Base-by-base conservation (phyloP, 2,329 filamentous ascomycete genomes). In the Amphichorda felina region DNA sequence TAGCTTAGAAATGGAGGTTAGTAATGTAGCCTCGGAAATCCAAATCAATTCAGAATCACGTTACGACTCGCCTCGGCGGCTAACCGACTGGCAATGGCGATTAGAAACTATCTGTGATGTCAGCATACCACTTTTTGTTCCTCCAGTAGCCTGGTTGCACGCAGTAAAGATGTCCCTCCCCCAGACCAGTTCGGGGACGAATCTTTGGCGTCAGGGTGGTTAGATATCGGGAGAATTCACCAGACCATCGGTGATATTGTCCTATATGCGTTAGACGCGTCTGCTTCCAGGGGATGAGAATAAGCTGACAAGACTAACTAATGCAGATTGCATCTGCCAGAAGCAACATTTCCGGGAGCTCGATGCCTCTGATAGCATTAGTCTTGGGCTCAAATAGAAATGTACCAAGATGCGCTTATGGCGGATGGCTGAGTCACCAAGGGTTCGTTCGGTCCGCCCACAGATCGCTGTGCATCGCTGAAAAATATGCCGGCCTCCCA, bases 381-480 rank as follows among this genome's bases (percentile, higher is more conserved):
- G n/a, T 24, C 38, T 30, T 22, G 27, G 8, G 35, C 21, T 37
- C 28, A 16, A 36, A n/a, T 8, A 33, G 28, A 9, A 30, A 35
- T 9, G 22, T 27, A n/a, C n/a, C 16, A 8, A 17, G 9, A n/a
- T n/a, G 18, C 19, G 27, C 40, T 43, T 66, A 39, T 73, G 59
- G 45, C 78, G 70, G 50, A 84, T 79, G 10, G 81, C 81, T 38
- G 67, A 74, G 61, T 91, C 84, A 47, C 91, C 84, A 25, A 94
- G 68, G 1, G 79, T 79, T 30, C 84, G 67, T 59, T 89, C n/a
- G n/a, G n/a, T n/a, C 82, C 50, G 86, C 36, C 54, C 53, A 57
- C 34, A 57, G 53, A 30, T 45, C 45, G 11, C 46, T 35, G 32
- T 56, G 50, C 11, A 52, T 57, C 25, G 55, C 50, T 19, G 50